Base-by-base conservation (phyloP, 345 rosid species). In the Aurinia saxatilis region DNA sequence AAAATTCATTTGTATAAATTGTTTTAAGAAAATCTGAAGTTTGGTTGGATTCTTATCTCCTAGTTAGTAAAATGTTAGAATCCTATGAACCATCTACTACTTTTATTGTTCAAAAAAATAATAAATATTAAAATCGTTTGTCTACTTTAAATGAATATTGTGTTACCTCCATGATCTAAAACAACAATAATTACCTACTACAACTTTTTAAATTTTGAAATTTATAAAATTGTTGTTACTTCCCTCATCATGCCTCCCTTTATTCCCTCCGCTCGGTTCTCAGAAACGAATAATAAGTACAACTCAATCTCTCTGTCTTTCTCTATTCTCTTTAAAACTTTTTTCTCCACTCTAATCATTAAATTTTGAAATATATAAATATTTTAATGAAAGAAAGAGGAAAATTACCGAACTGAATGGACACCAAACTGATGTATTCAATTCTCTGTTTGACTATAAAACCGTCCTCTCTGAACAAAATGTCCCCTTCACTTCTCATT, bases 371-470 rank as follows among this genome's bases (percentile, higher is more conserved):
- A 27, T 4, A 4, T 4, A 1, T 4, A 27, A 4, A 27, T 27
- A 4, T 4, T 27, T 27, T 4, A 4, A 27, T 4, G 4, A 4
- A 1, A 27, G 5, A 27, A 5, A 2, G 4, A 55, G 23, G 48
- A 56, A 66, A 39, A 50, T 41, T 14, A 59, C 60, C 46, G 6
- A 67, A 68, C 39, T 50, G 66, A 60, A 60, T 42, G 12, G 60
- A 59, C 73, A 68, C 66, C 25, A 33, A 44, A 51, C 48, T 50
- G 47, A 51, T 35, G 61, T 45, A 59, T 35, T 60, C 10, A 68
- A 34, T 60, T 25, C 18, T 10, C 8, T 49, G 47, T 52, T 45
- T 68, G 73, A 68, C 61, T 60, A 60, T 60, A 68, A 50, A 60
- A 51, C 47, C 40, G 0, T 27, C 15, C 55, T 12, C 57, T 37